These are phyloP conservation scores for Sporodiniella umbellata DNA, from an alignment of 371 early-diverging fungal genomes.

Conservation along the genomic window DNA sequence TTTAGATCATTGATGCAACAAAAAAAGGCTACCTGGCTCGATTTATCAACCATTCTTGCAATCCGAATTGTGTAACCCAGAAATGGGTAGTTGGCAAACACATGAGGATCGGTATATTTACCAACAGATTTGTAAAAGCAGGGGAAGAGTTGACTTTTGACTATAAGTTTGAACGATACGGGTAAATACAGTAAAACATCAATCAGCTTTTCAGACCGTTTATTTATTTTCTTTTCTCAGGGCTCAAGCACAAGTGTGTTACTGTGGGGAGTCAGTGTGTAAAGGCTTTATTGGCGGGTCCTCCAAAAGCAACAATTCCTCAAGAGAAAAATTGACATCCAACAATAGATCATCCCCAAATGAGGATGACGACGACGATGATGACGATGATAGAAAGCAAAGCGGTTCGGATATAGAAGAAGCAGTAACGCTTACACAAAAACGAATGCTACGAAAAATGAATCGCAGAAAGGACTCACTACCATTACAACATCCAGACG, in stretches of 20 bases:
- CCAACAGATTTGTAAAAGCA: conserved; percentile 59
- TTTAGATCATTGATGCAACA: conserved; percentile 90
- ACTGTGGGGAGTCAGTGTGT: conserved; percentile 88
- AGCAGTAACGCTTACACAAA: conserved; percentile 27
- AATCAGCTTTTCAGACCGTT: not conserved
- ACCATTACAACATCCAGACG: conserved; percentile 49
- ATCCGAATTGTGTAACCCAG: conserved; percentile 85
- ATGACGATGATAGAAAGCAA: conserved; percentile 1
- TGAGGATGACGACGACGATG: conserved; percentile 19
- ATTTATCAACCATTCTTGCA: conserved; percentile 93
- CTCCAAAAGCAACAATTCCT: conserved; percentile 10
- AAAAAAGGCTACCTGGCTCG: conserved; percentile 86
- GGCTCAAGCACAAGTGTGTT: conserved; percentile 87
- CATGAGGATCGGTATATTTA: conserved; percentile 82
- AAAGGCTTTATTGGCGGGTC: conserved; percentile 88
- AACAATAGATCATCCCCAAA: conserved; percentile 45
- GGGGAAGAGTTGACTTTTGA: conserved; percentile 93
- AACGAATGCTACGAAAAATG: conserved; percentile 18
- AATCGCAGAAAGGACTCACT: conserved; percentile 21
- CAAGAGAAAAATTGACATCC: conserved; percentile 4
- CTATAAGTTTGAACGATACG: conserved; percentile 88
- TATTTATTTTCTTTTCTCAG: conserved; percentile 28
- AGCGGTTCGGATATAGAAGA: conserved; percentile 4
- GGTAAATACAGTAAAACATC: conserved; percentile 8
- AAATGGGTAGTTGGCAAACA: conserved; percentile 86